Evolutionary conservation across 2,329 filamentous ascomycete genomes (phyloP), one percentile per base, ranked within the genome.

Genomic region (Pseudogymnoascus sp.): DNA sequence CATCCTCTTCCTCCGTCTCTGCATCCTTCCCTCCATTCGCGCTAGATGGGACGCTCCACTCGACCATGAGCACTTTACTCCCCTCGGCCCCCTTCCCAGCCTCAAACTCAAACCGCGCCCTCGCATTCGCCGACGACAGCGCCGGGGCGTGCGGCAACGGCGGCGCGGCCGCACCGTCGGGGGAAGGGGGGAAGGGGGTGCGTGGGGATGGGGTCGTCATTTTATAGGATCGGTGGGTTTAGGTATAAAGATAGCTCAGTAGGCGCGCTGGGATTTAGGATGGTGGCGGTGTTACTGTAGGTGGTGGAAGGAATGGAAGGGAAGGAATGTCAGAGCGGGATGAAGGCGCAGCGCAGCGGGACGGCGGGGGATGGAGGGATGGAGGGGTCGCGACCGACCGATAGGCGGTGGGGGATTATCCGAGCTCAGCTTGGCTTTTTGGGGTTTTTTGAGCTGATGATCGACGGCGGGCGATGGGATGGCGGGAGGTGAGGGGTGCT

Each of bases 61-160:
- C 91, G 39, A 96, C 87, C 90, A 96, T 94, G 68, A 96, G 78
- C 65, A 96, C 87, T 78, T 96, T 96, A 65, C 90, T 95, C 40
- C 91, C 91, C 66, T 92, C 88, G 69, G 90, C 90, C 59, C 85
- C 88, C 72, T 83, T 84, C 36, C 86, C 87, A 0, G 84, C 80
- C 74, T 92, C 88, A 72, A 96, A 95, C 73, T 96, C 92, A 75
- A 95, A 96, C 63, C 92, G 87, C 52, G 90, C 88, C 52, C 91
- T 79, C n/a, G 87, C 87, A 62, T 81, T 82, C 55, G 78, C 78
- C 3, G 79, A 75, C 64, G 77, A 76, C 69, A 80, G 74, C n/a
- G 74, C 73, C 3, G 78, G 75, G 27, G 77, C 76, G 62, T 76
- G 74, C 2, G 12, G 18, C 10, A 45, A 21, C 40, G 10, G 5